Evolutionary conservation across 306 rosid species (phyloP).

Genomic region (Pyrus communis): DNA sequence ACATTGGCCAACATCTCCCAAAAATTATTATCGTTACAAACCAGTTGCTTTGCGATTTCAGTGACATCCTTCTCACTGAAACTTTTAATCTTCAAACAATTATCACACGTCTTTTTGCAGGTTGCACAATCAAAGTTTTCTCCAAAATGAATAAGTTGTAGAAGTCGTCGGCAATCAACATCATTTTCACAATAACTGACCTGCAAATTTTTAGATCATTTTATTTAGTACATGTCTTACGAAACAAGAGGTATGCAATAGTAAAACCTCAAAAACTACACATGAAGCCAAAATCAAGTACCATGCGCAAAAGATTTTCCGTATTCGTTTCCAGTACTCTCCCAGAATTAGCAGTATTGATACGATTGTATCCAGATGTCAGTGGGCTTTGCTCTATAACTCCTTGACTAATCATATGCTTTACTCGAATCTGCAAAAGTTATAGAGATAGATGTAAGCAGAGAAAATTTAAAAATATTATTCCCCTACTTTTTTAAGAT

Average conservation of each 20-base stretch:
- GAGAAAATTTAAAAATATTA: constrained; percentile 7
- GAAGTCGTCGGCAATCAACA: constrained; percentile 83
- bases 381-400: constrained; percentile 55
- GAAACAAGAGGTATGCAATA: background rate
- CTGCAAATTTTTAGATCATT: constrained; percentile 41
- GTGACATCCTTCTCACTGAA: constrained; percentile 84
- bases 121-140: constrained; percentile 75
- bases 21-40: constrained; percentile 25
- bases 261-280: constrained; percentile 8
- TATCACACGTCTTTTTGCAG: constrained; percentile 94
- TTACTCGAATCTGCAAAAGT: constrained; percentile 67
- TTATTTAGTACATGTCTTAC: constrained; percentile 1
- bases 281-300: constrained; percentile 19
- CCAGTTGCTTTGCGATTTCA: constrained; percentile 78
- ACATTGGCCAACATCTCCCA: background rate
- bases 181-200: constrained; percentile 90
- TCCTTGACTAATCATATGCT: constrained; percentile 86
- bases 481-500: background rate
- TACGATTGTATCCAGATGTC: constrained; percentile 52
- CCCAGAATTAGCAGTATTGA: constrained; percentile 54
- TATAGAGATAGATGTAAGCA: constrained; percentile 13
- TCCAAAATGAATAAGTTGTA: constrained; percentile 92
- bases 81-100: constrained; percentile 64
- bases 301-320: constrained; percentile 89
- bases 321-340: constrained; percentile 82